Evolutionary conservation across 768 basidiomycete genomes (phyloP).

Genomic region (Amanita fuliginea): DNA sequence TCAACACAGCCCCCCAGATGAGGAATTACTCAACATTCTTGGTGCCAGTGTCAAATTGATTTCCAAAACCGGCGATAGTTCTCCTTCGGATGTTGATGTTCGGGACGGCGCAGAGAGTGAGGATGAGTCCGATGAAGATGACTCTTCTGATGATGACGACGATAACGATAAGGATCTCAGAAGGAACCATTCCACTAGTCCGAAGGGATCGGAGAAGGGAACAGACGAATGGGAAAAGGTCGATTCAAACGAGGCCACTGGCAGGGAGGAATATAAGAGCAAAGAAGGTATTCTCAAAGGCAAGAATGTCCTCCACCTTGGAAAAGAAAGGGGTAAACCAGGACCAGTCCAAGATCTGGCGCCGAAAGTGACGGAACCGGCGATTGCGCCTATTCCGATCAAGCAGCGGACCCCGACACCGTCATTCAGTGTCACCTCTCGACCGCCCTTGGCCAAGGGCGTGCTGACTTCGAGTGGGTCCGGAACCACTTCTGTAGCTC

Average conservation of each 20-base stretch:
- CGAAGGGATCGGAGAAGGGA: background rate
- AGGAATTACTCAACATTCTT: slow-evolving; percentile 29
- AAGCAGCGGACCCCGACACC: slow-evolving; percentile 43
- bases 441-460: slow-evolving; percentile 31
- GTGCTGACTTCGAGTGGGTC: slow-evolving; percentile 6
- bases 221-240: slow-evolving; percentile 8
- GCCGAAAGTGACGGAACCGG: slow-evolving; percentile 1
- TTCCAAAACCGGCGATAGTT: slow-evolving; percentile 22
- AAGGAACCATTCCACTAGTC: background rate
- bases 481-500: slow-evolving; percentile 5
- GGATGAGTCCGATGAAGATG: slow-evolving; percentile 13
- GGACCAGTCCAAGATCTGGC: background rate
- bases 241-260: slow-evolving; percentile 3
- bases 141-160: slow-evolving; percentile 4
- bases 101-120: slow-evolving; percentile 16
- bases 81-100: slow-evolving; percentile 13
- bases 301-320: slow-evolving; percentile 7
- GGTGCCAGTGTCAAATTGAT: slow-evolving; percentile 33
- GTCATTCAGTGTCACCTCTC: slow-evolving; percentile 52
- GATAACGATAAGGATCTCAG: background rate
- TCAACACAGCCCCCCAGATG: slow-evolving; percentile 24
- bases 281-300: slow-evolving; percentile 4
- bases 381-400: slow-evolving; percentile 46
- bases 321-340: slow-evolving; percentile 7
- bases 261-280: slow-evolving; percentile 1